Evolutionary conservation across 352 stramenopile species (phyloP), one percentile per base, ranked within the genome.

Genomic region (Aphanomyces cochlioides): DNA sequence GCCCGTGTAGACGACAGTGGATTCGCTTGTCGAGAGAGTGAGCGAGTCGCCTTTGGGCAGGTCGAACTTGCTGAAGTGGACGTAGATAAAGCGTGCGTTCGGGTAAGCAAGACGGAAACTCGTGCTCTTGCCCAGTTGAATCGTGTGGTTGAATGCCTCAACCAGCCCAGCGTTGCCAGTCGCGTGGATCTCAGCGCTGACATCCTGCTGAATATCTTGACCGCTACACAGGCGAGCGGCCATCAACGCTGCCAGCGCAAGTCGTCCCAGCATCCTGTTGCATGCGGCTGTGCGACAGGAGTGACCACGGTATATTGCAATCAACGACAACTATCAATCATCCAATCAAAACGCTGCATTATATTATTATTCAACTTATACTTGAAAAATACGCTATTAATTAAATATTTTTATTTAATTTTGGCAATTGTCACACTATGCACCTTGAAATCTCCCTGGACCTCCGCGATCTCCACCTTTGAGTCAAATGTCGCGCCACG

Each of bases 61-160:
- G n/a, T 74, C 19, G 45, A 86, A 82, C 0, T 72, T 47, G 5
- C 71, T 64, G 41, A 86, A 86, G 47, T 83, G 79, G 17, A 86
- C 58, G 0, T 73, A 78, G 47, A 86, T 39, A 67, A 83, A 86
- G 47, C 76, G 67, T 34, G 79, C 72, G 36, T 61, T 61, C 6
- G 54, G 28, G 28, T 61, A 61, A 1, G 54, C 54, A 12, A 61
- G 2, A 7, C 37, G 19, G 15, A 61, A 13, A 7, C 19, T 1
- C 3, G 54, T 41, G 54, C 17, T 40, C n/a, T 39, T 40, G 54
- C 21, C 54, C 19, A 61, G 7, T 28, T 61, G 13, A n/a, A 61
- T 61, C 7, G 54, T 61, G 39, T 37, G 54, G 34, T 61, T 61
- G 54, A 40, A 61, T 37, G 54, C 1, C 54, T 61, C 54, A 19